Evolutionary conservation across 345 rosid genomes (phyloP).

Genomic region (Eucalyptus microcorys): DNA sequence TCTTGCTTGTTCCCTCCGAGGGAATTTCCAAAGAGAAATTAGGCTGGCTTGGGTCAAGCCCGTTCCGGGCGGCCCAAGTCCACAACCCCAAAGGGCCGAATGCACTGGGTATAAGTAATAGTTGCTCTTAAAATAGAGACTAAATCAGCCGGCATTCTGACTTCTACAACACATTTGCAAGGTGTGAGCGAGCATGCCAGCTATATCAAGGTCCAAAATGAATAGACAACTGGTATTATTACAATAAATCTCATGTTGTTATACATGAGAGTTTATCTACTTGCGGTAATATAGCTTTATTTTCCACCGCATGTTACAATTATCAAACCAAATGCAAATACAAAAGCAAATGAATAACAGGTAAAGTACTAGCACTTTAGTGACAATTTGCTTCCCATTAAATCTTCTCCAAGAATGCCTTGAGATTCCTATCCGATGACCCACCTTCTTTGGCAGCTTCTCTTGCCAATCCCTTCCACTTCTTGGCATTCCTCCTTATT

Average conservation of each 20-base stretch:
- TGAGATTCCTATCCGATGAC: slow-evolving; percentile 37
- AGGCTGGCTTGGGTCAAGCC: neutral
- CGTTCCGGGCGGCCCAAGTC: neutral
- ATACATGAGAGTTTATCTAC: neutral
- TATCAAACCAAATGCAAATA: neutral
- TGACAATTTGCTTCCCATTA: neutral
- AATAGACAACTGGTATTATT: neutral
- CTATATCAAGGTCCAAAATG: neutral
- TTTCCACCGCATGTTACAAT: neutral
- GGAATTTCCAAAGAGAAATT: neutral
- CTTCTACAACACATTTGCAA: neutral
- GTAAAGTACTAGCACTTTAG: neutral
- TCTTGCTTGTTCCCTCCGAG: neutral
- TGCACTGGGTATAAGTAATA: neutral
- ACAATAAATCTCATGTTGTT: neutral
- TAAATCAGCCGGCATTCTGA: neutral
- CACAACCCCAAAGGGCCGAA: neutral
- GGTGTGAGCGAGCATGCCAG: neutral
- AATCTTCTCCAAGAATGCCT: neutral
- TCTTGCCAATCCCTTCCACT: slow-evolving; percentile 43
- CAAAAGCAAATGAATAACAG: neutral
- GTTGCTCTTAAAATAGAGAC: neutral
- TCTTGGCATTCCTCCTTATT: slow-evolving; percentile 18
- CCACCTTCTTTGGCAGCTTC: slow-evolving; percentile 38
- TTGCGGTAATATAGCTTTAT: neutral